Base-by-base conservation (phyloP, 345 rosid genomes). In the Gossypium raimondii region DNA sequence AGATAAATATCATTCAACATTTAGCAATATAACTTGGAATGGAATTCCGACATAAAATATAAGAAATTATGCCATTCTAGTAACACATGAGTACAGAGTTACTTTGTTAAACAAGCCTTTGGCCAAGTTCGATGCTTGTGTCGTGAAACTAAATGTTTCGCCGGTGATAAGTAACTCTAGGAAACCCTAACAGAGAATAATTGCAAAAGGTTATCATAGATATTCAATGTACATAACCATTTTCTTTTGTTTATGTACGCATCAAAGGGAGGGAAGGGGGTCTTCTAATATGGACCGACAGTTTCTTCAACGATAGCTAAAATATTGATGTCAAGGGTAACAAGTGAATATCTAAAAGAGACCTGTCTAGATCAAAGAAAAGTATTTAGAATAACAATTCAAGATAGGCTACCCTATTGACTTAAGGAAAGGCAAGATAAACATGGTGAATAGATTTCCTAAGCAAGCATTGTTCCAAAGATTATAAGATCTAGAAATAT, bases 81-180 rank as follows among this genome's bases (percentile, higher is more conserved):
- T 16, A 69, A 17, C 9, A 17, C 13, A 16, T 16, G 24, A 59
- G 74, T 18, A 59, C 27, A 18, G 3, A 76, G 7, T 2, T 7
- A 47, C 57, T 55, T 10, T 3, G 5, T 9, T 53, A 25, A 45
- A 64, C 44, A 17, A 64, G 47, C 22, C n/a, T 41, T 41, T 61
- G 65, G 65, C 65, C n/a, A 13, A 61, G 65, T 61, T 61, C 65
- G 29, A 43, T 27, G 65, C 43, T 59, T 25, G 64, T 25, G 17
- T 38, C 41, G 7, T 16, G 64, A 59, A 59, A 59, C n/a, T 24
- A 24, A 13, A 59, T 59, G 14, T 59, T 59, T 59, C 3, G 3
- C 7, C 27, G 41, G 41, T 24, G 64, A 24, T 59, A 25, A 25
- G 27, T 4, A 25, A 59, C 38, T 34, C 1, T 34, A 34, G 41